Conservation (phyloP, 2,329 filamentous ascomycete genomes). For the Monilinia vaccinii-corymbosi region DNA sequence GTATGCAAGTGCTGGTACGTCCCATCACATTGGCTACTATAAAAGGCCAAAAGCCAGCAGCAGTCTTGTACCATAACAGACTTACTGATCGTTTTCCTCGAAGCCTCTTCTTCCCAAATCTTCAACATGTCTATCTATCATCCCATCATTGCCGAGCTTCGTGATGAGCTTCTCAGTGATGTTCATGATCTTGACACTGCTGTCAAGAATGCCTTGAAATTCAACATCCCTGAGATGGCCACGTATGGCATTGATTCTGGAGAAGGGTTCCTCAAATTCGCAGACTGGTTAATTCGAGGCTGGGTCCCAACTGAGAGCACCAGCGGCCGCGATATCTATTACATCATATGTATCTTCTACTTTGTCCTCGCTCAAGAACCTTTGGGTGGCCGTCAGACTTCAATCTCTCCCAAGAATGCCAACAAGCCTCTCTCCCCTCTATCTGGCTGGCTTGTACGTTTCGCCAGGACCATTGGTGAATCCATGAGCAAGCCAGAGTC, state of each 20-base stretch:
- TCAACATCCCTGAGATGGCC: neutral
- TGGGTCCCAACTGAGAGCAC: slow-evolving; percentile 33
- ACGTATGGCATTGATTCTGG: neutral
- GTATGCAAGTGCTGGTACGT: too few species aligned
- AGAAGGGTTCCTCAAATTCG: slow-evolving; percentile 4
- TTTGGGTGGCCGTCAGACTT: slow-evolving; percentile 24
- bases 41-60: too few species aligned
- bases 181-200: slow-evolving; percentile 6
- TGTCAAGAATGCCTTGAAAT: neutral
- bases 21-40: too few species aligned
- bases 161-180: slow-evolving; percentile 4
- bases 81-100: too few species aligned
- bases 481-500: slow-evolving; percentile 31
- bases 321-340: slow-evolving; percentile 31
- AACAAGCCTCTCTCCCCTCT: slow-evolving; percentile 29
- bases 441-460: slow-evolving; percentile 34
- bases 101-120: neutral
- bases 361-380: slow-evolving; percentile 32
- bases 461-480: slow-evolving; percentile 30
- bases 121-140: neutral
- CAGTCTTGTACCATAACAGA: too few species aligned
- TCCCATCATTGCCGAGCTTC: neutral
- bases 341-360: slow-evolving; percentile 34
- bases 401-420: slow-evolving; percentile 27
- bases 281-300: slow-evolving; percentile 7